phyloP scores from a whole-genome alignment of 1,139 yeast genomes.

The Magnusiomyces starmeri region DNA sequence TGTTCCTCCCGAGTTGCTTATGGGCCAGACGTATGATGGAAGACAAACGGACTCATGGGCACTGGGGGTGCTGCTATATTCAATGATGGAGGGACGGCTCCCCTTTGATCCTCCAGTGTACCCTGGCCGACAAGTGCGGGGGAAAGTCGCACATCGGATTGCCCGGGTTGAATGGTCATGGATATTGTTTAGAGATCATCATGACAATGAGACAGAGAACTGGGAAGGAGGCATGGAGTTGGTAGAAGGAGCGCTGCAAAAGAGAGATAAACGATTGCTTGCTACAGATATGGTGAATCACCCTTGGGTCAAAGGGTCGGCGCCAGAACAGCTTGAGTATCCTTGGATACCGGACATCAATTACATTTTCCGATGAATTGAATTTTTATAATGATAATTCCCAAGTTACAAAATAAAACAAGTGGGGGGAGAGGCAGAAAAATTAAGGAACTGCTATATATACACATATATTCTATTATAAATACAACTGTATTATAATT shows the following conservation, averaged over 20 bases:
- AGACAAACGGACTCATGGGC: constrained; percentile 91
- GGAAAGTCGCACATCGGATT: constrained; percentile 76
- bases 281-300: constrained; percentile 37
- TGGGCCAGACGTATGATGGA: constrained; percentile 90
- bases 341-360: constrained; percentile 41
- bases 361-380: constrained; percentile 27
- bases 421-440: too few relatives aligned
- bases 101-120: constrained; percentile 64
- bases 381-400: too few relatives aligned
- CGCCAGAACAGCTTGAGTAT: constrained; percentile 38
- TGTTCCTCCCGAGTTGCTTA: constrained; percentile 83
- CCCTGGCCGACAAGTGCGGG: constrained; percentile 40
- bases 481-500: too few relatives aligned
- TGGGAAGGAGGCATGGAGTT: constrained; percentile 45
- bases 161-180: constrained; percentile 93
- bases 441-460: too few relatives aligned
- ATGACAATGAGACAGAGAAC: constrained; percentile 7
- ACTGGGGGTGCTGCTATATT: constrained; percentile 79
- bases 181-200: constrained; percentile 32
- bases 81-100: constrained; percentile 71
- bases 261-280: constrained; percentile 45
- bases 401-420: too few relatives aligned
- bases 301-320: constrained; percentile 29
- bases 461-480: too few relatives aligned
- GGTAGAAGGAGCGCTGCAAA: constrained; percentile 47